phyloP scores from a whole-genome alignment of 1,284 basidiomycete genomes.

The Chalciporus sp. region DNA sequence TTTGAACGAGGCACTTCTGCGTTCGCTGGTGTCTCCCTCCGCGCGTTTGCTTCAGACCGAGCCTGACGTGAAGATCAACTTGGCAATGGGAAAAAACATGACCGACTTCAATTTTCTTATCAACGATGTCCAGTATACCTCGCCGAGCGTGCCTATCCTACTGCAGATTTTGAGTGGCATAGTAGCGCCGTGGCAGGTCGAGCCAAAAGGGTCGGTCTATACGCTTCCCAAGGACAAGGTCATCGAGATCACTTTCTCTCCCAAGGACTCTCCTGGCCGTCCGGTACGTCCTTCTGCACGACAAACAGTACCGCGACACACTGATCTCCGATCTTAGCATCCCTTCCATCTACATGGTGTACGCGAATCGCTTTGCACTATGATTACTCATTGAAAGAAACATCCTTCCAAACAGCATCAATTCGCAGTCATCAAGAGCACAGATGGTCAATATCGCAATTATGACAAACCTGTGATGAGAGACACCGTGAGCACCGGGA shows the following conservation, averaged over 20 bases:
- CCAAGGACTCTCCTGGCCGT: conserved; percentile 35
- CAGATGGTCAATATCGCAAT: conserved; percentile 36
- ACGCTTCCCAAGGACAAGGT: conserved; percentile 40
- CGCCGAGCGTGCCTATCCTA: conserved; percentile 44
- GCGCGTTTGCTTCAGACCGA: conserved; percentile 8
- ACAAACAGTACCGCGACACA: not conserved
- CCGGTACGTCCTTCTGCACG: conserved; percentile 25
- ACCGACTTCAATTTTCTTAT: conserved; percentile 22
- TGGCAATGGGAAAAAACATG: conserved; percentile 26
- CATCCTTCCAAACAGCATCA: conserved; percentile 32
- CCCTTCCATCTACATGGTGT: conserved; percentile 47
- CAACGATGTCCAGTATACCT: conserved; percentile 34
- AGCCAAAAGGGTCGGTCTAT: conserved; percentile 44
- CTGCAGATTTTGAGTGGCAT: conserved; percentile 50
- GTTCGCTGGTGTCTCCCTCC: conserved; percentile 22
- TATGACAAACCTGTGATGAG: conserved; percentile 40
- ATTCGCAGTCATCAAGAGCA: conserved; percentile 42
- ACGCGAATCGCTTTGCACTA: conserved; percentile 10
- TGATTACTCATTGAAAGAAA: not conserved
- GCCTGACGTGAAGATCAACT: conserved; percentile 32
- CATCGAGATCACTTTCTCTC: conserved; percentile 43
- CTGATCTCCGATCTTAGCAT: conserved; percentile 20
- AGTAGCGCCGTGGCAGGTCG: conserved; percentile 37
- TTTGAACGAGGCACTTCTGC: conserved; percentile 31
- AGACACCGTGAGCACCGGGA: conserved; percentile 36